Base-by-base conservation (phyloP, 345 rosid species). In the Heritiera fomes region DNA sequence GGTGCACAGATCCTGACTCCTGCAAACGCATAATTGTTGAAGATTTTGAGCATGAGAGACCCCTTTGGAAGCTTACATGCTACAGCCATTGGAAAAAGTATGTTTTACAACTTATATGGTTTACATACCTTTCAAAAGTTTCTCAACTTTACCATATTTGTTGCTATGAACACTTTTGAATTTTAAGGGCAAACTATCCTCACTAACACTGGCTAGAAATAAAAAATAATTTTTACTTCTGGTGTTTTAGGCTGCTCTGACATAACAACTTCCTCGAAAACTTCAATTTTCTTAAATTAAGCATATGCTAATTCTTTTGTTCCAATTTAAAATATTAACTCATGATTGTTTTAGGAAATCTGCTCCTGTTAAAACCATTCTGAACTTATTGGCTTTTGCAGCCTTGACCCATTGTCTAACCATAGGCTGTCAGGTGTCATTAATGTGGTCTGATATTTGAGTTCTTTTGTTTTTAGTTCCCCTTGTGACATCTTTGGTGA, bases 1-100 rank as follows among this genome's bases (percentile, higher is more conserved):
- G 97, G 66, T 95, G 99, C 90, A 90, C 90, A 8, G 96, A 93
- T 87, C 97, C 94, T 20, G 92, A 90, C 40, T 81, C 90, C 55
- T 95, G 99, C 84, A 91, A 84, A 80, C 87, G 83, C 46, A 1
- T 86, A 76, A 91, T 93, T 78, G 78, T 59, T 58, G 94, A 95
- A 63, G 99, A 95, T 87, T 89, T 87, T 82, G 87, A 92, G 86
- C 80, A 83, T 7, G 99, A 94, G 88, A 90, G 90, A 75, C 97
- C 98, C 10, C 80, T 90, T 84, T 95, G 99, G 98, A 92, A 87
- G 87, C 91, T 95, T 75, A 93, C 99, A 12, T 92, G 99, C 82
- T 95, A 95, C 67, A 84, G 88, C 64, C 99, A 95, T 87, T 87
- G 81, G 86, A 91, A 83, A 86, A 80, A 84, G 99, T 95, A 87